These are phyloP conservation scores for Leptographium wingfieldii DNA, from an alignment of 2,329 filamentous ascomycete genomes.

Conservation along the genomic window DNA sequence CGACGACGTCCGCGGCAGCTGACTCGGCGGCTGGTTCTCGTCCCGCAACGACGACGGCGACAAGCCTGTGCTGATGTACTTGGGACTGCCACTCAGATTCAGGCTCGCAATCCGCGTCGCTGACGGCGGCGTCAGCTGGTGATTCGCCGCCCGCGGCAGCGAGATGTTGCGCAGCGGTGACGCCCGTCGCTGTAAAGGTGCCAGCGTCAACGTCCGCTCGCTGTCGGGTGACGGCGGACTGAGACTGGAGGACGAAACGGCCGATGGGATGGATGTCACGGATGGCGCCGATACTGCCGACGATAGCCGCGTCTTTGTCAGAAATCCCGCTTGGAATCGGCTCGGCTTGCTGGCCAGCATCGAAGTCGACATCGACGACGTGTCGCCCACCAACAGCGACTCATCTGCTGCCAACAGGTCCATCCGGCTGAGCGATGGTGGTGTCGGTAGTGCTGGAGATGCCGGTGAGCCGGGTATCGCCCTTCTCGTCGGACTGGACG, in stretches of 20 bases:
- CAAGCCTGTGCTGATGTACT: conserved; percentile 13
- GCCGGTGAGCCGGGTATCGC: neutral
- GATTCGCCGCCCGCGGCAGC: conserved; percentile 34
- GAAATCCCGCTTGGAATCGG: conserved; percentile 80
- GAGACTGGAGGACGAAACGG: conserved; percentile 4
- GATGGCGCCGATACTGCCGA: neutral
- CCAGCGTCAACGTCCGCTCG: neutral
- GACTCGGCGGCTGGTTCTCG: conserved; percentile 36
- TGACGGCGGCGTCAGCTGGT: conserved; percentile 31
- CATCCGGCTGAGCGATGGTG: conserved; percentile 5
- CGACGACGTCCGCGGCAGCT: conserved; percentile 11
- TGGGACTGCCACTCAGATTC: conserved; percentile 17
- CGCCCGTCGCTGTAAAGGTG: conserved; percentile 11
- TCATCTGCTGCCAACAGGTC: conserved; percentile 5
- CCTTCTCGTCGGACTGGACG: neutral
- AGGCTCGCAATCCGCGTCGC: conserved; percentile 17
- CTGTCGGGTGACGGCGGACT: conserved; percentile 14
- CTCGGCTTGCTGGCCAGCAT: conserved; percentile 40
- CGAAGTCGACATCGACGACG: conserved; percentile 24
- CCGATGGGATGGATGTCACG: too few species aligned
- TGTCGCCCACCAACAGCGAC: conserved; percentile 24
- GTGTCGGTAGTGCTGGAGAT: conserved; percentile 34
- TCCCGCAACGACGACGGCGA: conserved; percentile 19
- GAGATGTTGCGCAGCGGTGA: conserved; percentile 39
- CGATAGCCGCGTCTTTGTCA: conserved; percentile 43